These are phyloP conservation scores for Orbilia quercus DNA, from an alignment of 2,329 filamentous ascomycete species.

Conservation along the genomic window DNA sequence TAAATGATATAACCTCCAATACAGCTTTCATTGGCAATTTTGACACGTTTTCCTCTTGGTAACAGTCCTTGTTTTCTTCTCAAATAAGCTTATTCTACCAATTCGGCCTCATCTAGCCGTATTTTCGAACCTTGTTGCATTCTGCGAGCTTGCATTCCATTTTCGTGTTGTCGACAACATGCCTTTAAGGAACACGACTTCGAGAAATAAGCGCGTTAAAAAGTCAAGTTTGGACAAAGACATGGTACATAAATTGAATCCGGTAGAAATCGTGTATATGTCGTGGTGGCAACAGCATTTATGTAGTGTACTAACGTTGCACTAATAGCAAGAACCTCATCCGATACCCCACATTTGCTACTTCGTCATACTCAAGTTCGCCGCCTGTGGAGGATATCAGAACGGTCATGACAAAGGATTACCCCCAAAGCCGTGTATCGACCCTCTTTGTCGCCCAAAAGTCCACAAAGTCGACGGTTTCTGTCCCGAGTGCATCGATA, in stretches of 20 bases:
- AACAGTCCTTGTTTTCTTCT: constrained; percentile 14
- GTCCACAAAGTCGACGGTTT: constrained; percentile 29
- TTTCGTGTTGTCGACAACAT: constrained; percentile 31
- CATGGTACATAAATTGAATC: constrained; percentile 4
- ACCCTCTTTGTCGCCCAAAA: constrained; percentile 23
- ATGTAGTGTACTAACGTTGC: background rate
- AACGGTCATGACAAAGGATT: constrained; percentile 34
- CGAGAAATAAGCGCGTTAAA: constrained; percentile 10
- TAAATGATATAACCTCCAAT: constrained; percentile 6
- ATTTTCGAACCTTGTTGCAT: constrained; percentile 25
- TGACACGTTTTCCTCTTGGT: background rate
- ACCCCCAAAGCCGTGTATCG: constrained; percentile 24
- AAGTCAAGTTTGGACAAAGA: constrained; percentile 3
- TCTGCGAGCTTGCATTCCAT: background rate
- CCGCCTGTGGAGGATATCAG: constrained; percentile 30
- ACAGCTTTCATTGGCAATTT: background rate
- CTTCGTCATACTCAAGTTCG: constrained; percentile 36
- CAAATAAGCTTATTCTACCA: constrained; percentile 25
- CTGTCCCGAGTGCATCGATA: constrained; percentile 38
- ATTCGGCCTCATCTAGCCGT: background rate
- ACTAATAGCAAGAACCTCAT: constrained; percentile 14
- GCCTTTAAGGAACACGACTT: constrained; percentile 4
- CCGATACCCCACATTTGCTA: constrained; percentile 32
- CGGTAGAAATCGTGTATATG: background rate
- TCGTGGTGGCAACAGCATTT: no score